Conservation (phyloP, 1,139 yeast species). For the Scheffersomyces lignicola region DNA sequence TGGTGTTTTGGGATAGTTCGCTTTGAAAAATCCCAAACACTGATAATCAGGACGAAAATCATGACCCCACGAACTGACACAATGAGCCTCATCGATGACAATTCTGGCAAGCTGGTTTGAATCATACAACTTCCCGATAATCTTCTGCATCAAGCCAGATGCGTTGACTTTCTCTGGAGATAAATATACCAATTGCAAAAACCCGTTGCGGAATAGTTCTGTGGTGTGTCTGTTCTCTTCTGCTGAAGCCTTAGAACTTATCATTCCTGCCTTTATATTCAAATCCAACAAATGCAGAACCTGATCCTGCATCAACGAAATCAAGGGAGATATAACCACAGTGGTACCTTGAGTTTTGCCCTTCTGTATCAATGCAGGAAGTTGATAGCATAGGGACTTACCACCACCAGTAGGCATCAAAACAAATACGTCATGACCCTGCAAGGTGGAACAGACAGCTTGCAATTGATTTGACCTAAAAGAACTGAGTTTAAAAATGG, state of each 20-base stretch:
- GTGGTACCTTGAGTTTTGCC: slow-evolving; percentile 85
- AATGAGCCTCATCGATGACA: slow-evolving; percentile 97
- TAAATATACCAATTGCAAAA: slow-evolving; percentile 74
- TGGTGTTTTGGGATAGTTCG: slow-evolving; percentile 75
- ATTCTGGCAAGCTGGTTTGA: slow-evolving; percentile 70
- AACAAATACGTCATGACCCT: slow-evolving; percentile 87
- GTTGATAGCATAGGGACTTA: slow-evolving; percentile 90
- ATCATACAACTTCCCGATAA: slow-evolving; percentile 58
- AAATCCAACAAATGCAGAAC: slow-evolving; percentile 72
- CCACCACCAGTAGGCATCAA: slow-evolving; percentile 99
- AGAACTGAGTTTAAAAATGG: slow-evolving; percentile 60
- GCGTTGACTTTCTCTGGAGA: slow-evolving; percentile 96
- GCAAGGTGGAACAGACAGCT: slow-evolving; percentile 78
- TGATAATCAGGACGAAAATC: slow-evolving; percentile 97
- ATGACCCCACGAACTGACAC: slow-evolving; percentile 99
- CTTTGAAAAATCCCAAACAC: slow-evolving; percentile 71
- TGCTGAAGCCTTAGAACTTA: slow-evolving; percentile 71
- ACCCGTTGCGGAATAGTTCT: slow-evolving; percentile 62
- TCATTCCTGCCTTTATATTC: slow-evolving; percentile 82
- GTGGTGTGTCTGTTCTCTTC: slow-evolving; percentile 67
- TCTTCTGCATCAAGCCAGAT: slow-evolving; percentile 66
- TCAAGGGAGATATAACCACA: slow-evolving; percentile 89
- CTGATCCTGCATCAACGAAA: slow-evolving; percentile 97
- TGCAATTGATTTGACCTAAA: slow-evolving; percentile 86
- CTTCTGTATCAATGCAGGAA: slow-evolving; percentile 80